These are phyloP conservation scores for Rhodotorula sp. DNA, from an alignment of 1,284 basidiomycete genomes.

Conservation along the genomic window DNA sequence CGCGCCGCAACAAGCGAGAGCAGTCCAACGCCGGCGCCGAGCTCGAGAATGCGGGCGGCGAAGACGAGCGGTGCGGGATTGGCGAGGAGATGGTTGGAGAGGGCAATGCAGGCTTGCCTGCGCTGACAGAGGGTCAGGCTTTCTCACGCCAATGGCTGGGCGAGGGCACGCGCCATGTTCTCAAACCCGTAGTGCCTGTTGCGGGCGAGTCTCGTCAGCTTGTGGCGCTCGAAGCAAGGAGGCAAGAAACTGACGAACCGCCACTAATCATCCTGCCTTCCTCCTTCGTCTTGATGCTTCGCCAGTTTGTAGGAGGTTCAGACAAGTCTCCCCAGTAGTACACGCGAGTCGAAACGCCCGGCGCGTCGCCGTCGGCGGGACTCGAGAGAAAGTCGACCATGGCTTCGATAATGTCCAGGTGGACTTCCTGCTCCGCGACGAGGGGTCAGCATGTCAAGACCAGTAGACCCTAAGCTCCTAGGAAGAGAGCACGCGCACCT, in stretches of 20 bases:
- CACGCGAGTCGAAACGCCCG: constrained; percentile 4
- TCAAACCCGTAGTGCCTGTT: constrained; percentile 32
- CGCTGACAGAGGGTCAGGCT: no score
- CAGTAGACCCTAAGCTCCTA: no score
- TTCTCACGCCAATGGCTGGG: neutral
- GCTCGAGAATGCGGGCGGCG: constrained; percentile 22
- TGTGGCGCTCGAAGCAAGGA: neutral
- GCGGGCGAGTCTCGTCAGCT: accelerated
- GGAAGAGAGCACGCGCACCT: constrained; percentile 5
- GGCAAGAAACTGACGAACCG: constrained; percentile 9
- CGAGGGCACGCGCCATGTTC: constrained; percentile 22
- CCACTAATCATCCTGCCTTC: constrained; percentile 35
- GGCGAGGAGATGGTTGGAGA: constrained; percentile 35
- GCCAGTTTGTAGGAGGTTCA: constrained; percentile 1
- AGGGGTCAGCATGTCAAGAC: neutral
- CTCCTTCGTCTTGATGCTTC: constrained; percentile 20
- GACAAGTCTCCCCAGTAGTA: constrained; percentile 28
- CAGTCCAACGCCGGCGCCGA: constrained; percentile 36
- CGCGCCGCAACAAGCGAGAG: constrained; percentile 30
- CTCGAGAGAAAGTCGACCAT: constrained; percentile 27
- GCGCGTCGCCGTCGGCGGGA: neutral
- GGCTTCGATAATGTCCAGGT: constrained; percentile 29
- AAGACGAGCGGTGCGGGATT: neutral
- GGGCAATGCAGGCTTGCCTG: constrained; percentile 40
- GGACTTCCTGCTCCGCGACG: constrained; percentile 21